phyloP scores from a whole-genome alignment of 2,329 filamentous ascomycete genomes.

The Hyphodiscus sp. region DNA sequence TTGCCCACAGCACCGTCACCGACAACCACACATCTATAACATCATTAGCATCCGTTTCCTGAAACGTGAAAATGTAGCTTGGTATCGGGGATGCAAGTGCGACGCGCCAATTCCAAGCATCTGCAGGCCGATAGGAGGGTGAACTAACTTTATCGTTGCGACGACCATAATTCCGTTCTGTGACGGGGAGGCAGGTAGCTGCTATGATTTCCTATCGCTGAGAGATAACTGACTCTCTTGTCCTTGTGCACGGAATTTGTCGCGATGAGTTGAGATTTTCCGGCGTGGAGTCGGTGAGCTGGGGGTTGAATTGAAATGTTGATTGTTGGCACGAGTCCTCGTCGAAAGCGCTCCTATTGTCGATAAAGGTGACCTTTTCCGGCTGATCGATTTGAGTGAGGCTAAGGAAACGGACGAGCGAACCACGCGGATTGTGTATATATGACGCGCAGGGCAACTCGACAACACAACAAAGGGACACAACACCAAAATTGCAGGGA shows the following conservation, averaged over 20 bases:
- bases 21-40: slow-evolving; percentile 86
- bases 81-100: neutral
- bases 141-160: slow-evolving; percentile 52
- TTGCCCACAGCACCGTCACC: slow-evolving; percentile 99
- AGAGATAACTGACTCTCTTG: neutral
- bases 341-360: neutral
- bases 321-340: neutral
- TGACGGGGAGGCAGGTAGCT: neutral
- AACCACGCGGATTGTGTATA: neutral
- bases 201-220: neutral
- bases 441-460: no score
- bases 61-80: neutral
- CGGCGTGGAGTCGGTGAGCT: neutral
- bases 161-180: slow-evolving; percentile 38
- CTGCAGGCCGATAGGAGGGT: slow-evolving; percentile 3
- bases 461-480: no score
- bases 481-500: no score
- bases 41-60: slow-evolving; percentile 18
- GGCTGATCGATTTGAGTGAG: neutral
- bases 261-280: neutral
- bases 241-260: neutral
- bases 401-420: neutral
- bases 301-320: neutral
- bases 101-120: slow-evolving; percentile 5
- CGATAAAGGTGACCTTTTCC: neutral